Evolutionary conservation across 768 basidiomycete genomes (phyloP), one percentile per base, ranked within the genome.

Genomic region (Boletus rubescentipes): DNA sequence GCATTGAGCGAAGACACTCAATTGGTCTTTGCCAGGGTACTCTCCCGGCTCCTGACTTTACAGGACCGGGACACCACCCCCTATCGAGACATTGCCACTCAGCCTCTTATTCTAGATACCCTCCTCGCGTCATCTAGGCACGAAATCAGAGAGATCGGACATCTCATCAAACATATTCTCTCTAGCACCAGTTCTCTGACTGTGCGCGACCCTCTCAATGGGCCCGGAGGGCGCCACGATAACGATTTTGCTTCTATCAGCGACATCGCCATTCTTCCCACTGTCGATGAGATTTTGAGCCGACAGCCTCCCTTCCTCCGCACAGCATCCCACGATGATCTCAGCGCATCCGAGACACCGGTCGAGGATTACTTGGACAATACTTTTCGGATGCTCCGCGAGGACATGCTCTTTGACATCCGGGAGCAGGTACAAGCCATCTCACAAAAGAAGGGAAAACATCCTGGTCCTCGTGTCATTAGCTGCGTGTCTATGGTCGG

Each of bases 191-290:
- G 46, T 14, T 26, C 60, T 10, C 53, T 56, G 26, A 61, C 64
- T 5, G 30, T 55, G 9, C 48, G 55, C 20, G 60, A 61, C 14
- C 59, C 47, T 23, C 51, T 49, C 39, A 53, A 60, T 35, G 66
- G 66, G 3, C 80, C 86, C 1, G 86, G 86, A 0, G 87, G 86
- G 2, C 75, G 87, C 1, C 87, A 88, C 51, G 85, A 86, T 61
- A 89, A 89, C 42, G 86, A 88, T 60, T 79, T 80, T 51, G 62
- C 62, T 5, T 76, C 54, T 87, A 26, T 83, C 57, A 76, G 77
- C 7, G 52, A 78, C 23, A 83, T 88, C 18, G 66, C 78, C 11
- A 83, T 88, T 43, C 70, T 85, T 3, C 87, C 87, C 2, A 85
- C 85, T 4, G 75, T 79, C 0, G 80, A 82, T 37, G 86, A 88